Percentiles rank a stretch among this genome's conserved stretches.
These are phyloP conservation scores for Arthroderma sp. DNA, from an alignment of 2,329 filamentous ascomycete genomes.

Conservation along the genomic window DNA sequence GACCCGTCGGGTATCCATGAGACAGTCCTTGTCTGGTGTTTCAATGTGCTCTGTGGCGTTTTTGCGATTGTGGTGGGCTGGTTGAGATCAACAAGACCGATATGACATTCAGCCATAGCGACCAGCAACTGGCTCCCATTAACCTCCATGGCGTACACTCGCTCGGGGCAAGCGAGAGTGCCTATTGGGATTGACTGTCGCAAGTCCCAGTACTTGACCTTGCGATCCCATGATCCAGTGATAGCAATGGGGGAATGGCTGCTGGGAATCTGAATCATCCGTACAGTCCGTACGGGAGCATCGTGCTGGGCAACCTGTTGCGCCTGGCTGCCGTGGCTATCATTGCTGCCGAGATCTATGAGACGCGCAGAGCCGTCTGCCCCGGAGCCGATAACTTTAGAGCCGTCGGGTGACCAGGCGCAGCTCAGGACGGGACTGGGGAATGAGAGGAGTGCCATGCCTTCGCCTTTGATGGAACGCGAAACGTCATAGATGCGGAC, in stretches of 20 bases:
- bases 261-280: slow-evolving; percentile 56
- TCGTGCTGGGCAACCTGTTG: slow-evolving; percentile 74
- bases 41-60: slow-evolving; percentile 84
- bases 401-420: slow-evolving; percentile 84
- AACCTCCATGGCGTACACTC: slow-evolving; percentile 76
- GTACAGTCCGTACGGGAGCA: slow-evolving; percentile 62
- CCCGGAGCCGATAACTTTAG: slow-evolving; percentile 72
- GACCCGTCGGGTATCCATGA: slow-evolving; percentile 85
- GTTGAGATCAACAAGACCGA: slow-evolving; percentile 84
- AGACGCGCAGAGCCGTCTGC: slow-evolving; percentile 84
- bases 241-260: slow-evolving; percentile 58
- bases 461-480: slow-evolving; percentile 61
- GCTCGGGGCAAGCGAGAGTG: slow-evolving; percentile 38
- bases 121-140: slow-evolving; percentile 78
- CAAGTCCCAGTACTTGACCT: slow-evolving; percentile 46
- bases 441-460: slow-evolving; percentile 75
- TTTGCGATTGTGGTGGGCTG: slow-evolving; percentile 89
- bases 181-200: slow-evolving; percentile 37
- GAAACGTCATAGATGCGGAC: slow-evolving; percentile 92
- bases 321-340: slow-evolving; percentile 44
- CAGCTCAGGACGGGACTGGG: slow-evolving; percentile 71
- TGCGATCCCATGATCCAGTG: slow-evolving; percentile 60
- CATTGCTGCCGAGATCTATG: slow-evolving; percentile 56
- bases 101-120: slow-evolving; percentile 86
- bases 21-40: slow-evolving; percentile 94